These are phyloP conservation scores for Aeschynomene evenia DNA, from an alignment of 306 rosid species.

Conservation along the genomic window DNA sequence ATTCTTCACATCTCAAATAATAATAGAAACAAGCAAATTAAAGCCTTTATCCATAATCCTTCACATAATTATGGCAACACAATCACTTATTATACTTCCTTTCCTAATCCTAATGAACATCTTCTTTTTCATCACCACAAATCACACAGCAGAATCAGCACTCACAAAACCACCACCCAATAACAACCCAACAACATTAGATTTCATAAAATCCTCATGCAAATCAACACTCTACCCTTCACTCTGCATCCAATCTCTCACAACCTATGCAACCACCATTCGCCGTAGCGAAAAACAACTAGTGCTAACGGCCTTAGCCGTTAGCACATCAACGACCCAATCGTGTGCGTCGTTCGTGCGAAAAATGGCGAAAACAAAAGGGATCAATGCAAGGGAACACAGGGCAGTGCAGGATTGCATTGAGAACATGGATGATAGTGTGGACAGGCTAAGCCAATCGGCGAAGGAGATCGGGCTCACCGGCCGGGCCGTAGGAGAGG, in stretches of 20 bases:
- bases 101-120: slow-evolving; percentile 29
- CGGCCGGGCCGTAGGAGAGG: slow-evolving; percentile 35
- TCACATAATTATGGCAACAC: slow-evolving; percentile 39
- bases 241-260: slow-evolving; percentile 49
- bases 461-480: slow-evolving; percentile 46
- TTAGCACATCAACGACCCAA: slow-evolving; percentile 43
- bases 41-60: neutral
- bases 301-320: slow-evolving; percentile 49
- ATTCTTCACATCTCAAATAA: neutral
- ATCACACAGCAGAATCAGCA: slow-evolving; percentile 21
- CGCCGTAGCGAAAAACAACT: slow-evolving; percentile 43
- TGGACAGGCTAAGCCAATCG: slow-evolving; percentile 51
- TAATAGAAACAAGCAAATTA: neutral
- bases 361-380: slow-evolving; percentile 27
- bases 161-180: neutral
- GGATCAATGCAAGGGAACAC: slow-evolving; percentile 37
- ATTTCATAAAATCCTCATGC: slow-evolving; percentile 64
- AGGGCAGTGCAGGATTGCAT: slow-evolving; percentile 60
- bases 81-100: slow-evolving; percentile 16
- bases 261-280: slow-evolving; percentile 38
- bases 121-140: slow-evolving; percentile 12
- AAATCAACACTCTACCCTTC: slow-evolving; percentile 55
- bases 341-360: slow-evolving; percentile 42
- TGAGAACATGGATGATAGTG: slow-evolving; percentile 58
- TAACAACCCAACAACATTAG: slow-evolving; percentile 20